phyloP scores from a whole-genome alignment of 352 stramenopile species.

The Globisporangium emineosum region DNA sequence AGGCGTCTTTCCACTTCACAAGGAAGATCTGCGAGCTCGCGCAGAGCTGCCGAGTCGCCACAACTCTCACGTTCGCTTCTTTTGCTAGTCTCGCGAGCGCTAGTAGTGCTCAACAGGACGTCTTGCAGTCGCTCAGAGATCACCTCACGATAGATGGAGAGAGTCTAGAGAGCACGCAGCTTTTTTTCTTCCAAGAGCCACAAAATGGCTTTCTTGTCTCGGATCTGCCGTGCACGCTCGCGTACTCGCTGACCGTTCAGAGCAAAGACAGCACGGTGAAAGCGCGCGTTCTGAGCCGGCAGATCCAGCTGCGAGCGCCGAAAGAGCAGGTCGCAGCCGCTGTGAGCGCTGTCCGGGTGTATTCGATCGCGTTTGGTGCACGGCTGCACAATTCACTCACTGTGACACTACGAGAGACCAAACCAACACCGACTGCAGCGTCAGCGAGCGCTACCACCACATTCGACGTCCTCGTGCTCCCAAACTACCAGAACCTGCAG shows the following conservation, averaged over 20 bases:
- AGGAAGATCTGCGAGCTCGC: slow-evolving; percentile 5
- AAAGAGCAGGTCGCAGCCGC: not conserved
- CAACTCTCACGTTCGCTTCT: not conserved
- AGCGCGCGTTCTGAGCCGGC: slow-evolving; percentile 3
- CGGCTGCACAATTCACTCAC: slow-evolving; percentile 6
- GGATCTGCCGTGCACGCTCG: slow-evolving; percentile 14
- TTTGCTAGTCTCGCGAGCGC: not conserved
- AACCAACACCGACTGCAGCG: not conserved
- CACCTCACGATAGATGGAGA: slow-evolving; percentile 16
- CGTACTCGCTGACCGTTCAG: not conserved
- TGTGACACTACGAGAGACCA: not conserved
- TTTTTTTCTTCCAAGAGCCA: slow-evolving; percentile 11
- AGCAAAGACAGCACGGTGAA: not conserved
- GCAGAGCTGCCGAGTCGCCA: not conserved
- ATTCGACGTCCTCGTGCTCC: slow-evolving; percentile 12
- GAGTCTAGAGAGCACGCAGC: slow-evolving; percentile 7
- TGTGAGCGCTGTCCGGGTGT: slow-evolving; percentile 1
- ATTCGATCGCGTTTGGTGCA: slow-evolving; percentile 13
- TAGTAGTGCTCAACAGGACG: slow-evolving; percentile 16
- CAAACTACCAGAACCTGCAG: slow-evolving; percentile 11
- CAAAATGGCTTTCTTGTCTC: slow-evolving; percentile 2
- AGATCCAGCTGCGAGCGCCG: slow-evolving; percentile 1
- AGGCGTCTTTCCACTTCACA: slow-evolving; percentile 5
- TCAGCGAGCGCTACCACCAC: not conserved
- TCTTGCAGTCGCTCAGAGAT: slow-evolving; percentile 10